These are phyloP conservation scores for Daldinia concentrica DNA, from an alignment of 495 filamentous ascomycete species.

Conservation along the genomic window DNA sequence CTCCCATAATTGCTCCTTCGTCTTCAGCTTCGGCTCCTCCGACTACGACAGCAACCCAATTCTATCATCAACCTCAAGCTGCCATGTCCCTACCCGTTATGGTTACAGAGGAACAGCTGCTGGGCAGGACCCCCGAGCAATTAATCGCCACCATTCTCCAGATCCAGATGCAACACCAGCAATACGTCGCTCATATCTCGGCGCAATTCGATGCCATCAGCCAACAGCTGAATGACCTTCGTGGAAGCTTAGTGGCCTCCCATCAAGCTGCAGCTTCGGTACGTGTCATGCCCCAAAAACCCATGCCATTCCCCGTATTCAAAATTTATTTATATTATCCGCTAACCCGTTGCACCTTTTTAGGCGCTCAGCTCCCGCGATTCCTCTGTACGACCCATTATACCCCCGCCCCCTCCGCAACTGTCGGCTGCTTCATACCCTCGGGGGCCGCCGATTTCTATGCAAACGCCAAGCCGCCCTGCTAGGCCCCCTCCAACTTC, in stretches of 20 bases:
- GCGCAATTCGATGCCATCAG: constrained; percentile 46
- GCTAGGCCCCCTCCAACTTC: constrained; percentile 39
- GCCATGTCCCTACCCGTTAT: constrained; percentile 42
- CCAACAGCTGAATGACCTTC: constrained; percentile 46
- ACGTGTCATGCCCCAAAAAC: constrained; percentile 17
- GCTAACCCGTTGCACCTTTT: constrained; percentile 15
- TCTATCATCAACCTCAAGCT: constrained; percentile 41
- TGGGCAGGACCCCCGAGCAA: constrained; percentile 46
- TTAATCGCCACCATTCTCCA: constrained; percentile 48
- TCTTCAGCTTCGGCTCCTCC: constrained; percentile 41
- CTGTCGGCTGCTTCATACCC: constrained; percentile 39
- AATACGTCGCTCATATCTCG: constrained; percentile 46
- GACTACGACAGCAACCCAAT: constrained; percentile 39
- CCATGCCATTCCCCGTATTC: not conserved
- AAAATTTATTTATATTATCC: constrained; percentile 23
- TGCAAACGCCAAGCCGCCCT: constrained; percentile 44
- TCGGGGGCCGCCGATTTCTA: constrained; percentile 39
- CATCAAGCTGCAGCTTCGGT: constrained; percentile 48
- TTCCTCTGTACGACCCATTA: constrained; percentile 34
- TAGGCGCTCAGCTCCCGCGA: constrained; percentile 44
- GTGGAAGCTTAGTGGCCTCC: constrained; percentile 45
- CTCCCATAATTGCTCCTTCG: constrained; percentile 18
- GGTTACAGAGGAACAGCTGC: constrained; percentile 47
- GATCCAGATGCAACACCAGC: constrained; percentile 48
- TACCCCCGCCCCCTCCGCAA: constrained; percentile 43